These are phyloP conservation scores for Chlamydomonas asymmetrica DNA, from an alignment of 139 green algal species.

Conservation along the genomic window DNA sequence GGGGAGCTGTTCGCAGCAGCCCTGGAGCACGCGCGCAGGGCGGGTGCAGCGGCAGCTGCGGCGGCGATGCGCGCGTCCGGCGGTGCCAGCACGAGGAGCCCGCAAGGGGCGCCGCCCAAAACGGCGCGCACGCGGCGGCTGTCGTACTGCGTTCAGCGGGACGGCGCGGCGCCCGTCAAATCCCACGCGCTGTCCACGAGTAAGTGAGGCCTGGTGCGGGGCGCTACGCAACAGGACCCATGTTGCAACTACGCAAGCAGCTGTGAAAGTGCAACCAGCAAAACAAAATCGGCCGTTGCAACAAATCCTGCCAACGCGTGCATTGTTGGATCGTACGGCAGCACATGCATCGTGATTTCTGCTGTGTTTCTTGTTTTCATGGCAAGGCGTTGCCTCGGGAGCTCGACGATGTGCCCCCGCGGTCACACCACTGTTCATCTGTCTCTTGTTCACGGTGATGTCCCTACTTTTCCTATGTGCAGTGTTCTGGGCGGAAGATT, in stretches of 20 bases:
- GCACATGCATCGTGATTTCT: neutral
- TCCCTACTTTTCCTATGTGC: neutral
- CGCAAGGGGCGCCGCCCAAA: too few species aligned
- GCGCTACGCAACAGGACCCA: neutral
- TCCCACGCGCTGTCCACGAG: constrained; percentile 19
- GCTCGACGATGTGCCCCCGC: too few species aligned
- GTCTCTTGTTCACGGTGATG: neutral
- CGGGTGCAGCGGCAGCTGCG: too few species aligned
- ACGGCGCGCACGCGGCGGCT: constrained; percentile 14
- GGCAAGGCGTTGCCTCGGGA: too few species aligned
- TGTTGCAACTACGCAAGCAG: neutral
- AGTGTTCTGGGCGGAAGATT: constrained; percentile 26
- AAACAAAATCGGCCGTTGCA: neutral
- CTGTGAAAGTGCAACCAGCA: neutral
- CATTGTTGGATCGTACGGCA: neutral
- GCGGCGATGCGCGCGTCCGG: too few species aligned
- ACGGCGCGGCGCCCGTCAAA: constrained; percentile 9
- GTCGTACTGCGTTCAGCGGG: constrained; percentile 9
- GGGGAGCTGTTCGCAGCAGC: too few species aligned
- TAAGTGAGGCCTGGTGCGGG: neutral
- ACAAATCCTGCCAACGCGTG: neutral
- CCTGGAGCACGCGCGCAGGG: too few species aligned
- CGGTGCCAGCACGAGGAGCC: too few species aligned
- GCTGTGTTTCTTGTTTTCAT: neutral
- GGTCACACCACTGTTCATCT: neutral